These are phyloP conservation scores for Gremmenia infestans DNA, from an alignment of 2,329 filamentous ascomycete genomes.

Conservation along the genomic window DNA sequence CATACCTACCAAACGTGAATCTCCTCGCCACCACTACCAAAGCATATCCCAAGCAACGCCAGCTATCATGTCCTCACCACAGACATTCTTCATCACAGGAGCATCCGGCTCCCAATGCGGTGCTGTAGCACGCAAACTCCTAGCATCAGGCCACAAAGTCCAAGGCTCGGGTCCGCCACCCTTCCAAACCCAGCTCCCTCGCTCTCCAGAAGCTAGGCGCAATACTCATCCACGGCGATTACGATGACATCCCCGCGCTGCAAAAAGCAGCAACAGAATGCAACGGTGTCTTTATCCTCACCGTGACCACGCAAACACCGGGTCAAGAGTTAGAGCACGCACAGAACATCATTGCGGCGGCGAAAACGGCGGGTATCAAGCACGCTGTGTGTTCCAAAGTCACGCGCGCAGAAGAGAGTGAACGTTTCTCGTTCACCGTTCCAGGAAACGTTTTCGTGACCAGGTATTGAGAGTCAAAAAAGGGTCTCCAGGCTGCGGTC, in stretches of 20 bases:
- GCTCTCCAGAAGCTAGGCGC: not conserved
- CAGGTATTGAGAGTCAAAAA: not conserved
- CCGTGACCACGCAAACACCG: not conserved
- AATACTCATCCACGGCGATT: not conserved
- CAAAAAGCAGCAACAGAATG: not conserved
- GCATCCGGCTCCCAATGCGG: constrained; percentile 2
- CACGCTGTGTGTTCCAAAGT: not conserved
- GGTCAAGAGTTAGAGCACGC: not conserved
- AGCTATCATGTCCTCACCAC: not conserved
- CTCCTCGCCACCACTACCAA: too few relatives aligned
- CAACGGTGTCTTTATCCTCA: not conserved
- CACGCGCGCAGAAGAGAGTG: not conserved
- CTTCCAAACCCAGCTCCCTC: not conserved
- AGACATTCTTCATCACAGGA: constrained; percentile 1
- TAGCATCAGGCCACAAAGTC: not conserved
- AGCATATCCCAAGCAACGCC: not conserved
- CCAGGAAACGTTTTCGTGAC: not conserved
- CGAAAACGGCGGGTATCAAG: constrained; percentile 1
- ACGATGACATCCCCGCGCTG: not conserved
- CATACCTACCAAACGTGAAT: too few relatives aligned
- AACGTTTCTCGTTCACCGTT: not conserved
- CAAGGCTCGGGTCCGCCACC: not conserved
- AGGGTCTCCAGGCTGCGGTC: not conserved
- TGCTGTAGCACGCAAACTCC: not conserved
- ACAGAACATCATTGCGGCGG: constrained; percentile 1